Conservation (phyloP, 164 flowering plant species). For the Dillenia turbinata region DNA sequence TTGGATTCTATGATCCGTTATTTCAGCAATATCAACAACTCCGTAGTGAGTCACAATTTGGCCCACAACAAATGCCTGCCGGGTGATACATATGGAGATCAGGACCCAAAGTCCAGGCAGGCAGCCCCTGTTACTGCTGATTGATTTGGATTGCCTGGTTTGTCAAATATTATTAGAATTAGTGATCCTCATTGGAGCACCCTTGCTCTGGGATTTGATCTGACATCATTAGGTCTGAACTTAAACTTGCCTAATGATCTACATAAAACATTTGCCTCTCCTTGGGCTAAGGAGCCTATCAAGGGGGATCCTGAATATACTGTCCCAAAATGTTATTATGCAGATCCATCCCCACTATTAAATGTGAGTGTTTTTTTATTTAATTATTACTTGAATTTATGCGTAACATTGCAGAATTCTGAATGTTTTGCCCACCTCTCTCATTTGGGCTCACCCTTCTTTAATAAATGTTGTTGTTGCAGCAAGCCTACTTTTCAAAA, state of each 20-base stretch:
- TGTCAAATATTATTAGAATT: conserved; percentile 24
- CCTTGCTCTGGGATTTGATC: conserved; percentile 36
- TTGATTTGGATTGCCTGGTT: conserved; percentile 30
- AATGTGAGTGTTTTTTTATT: conserved; percentile 18
- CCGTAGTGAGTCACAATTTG: conserved; percentile 22
- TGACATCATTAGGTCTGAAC: conserved; percentile 36
- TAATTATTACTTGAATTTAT: background rate
- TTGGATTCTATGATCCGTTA: conserved; percentile 18
- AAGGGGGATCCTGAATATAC: conserved; percentile 26
- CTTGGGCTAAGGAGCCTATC: conserved; percentile 36
- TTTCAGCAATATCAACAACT: conserved; percentile 26
- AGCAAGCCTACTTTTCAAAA: conserved; percentile 23
- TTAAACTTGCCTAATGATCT: conserved; percentile 27
- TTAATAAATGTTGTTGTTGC: conserved; percentile 8
- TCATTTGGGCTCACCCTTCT: background rate
- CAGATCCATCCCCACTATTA: conserved; percentile 21
- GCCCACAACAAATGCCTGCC: conserved; percentile 11
- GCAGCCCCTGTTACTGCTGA: conserved; percentile 13
- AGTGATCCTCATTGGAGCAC: conserved; percentile 17
- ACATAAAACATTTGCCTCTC: conserved; percentile 32
- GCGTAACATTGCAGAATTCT: background rate
- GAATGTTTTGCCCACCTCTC: background rate
- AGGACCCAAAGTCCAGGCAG: conserved; percentile 16
- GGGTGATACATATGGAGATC: conserved; percentile 15
- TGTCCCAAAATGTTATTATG: conserved; percentile 32